Evolutionary conservation across 2,329 filamentous ascomycete genomes (phyloP).

Genomic region (Colletotrichum coccodes): DNA sequence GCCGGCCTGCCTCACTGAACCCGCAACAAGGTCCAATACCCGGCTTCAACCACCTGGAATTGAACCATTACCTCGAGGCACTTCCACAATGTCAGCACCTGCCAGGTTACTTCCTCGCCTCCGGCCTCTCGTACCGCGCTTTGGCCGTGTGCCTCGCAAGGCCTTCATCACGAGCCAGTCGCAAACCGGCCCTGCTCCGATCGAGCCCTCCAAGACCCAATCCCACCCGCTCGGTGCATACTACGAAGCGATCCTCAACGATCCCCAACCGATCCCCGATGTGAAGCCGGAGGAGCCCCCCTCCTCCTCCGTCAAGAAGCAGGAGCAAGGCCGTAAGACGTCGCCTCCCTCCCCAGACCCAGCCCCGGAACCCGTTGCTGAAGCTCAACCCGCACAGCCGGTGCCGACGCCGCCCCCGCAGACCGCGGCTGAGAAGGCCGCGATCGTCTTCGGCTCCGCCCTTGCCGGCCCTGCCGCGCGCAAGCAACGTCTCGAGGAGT

Average conservation of each 20-base stretch:
- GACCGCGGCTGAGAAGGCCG: slow-evolving; percentile 63
- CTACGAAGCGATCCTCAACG: slow-evolving; percentile 66
- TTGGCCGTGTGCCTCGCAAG: slow-evolving; percentile 39
- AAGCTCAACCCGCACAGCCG: slow-evolving; percentile 34
- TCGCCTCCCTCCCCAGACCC: slow-evolving; percentile 31
- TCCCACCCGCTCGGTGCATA: slow-evolving; percentile 63
- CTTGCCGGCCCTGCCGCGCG: slow-evolving; percentile 79
- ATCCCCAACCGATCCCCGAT: slow-evolving; percentile 51
- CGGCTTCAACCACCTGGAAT: not conserved
- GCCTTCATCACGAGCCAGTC: slow-evolving; percentile 41
- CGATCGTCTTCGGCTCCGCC: slow-evolving; percentile 84
- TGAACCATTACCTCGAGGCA: slow-evolving; percentile 8
- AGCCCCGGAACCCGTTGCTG: slow-evolving; percentile 33
- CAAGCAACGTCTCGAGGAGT: slow-evolving; percentile 66
- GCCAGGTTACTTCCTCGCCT: slow-evolving; percentile 43
- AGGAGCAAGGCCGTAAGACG: slow-evolving; percentile 37
- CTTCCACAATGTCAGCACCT: slow-evolving; percentile 44
- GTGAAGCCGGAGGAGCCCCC: slow-evolving; percentile 57
- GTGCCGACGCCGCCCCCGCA: slow-evolving; percentile 51
- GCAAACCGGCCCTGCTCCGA: slow-evolving; percentile 38
- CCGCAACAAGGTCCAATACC: slow-evolving; percentile 9
- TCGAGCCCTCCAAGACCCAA: slow-evolving; percentile 47
- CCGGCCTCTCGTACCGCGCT: slow-evolving; percentile 39
- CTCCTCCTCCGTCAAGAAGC: slow-evolving; percentile 44
- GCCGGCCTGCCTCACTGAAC: slow-evolving; percentile 24